Evolutionary conservation across 306 rosid genomes (phyloP), one percentile per base, ranked within the genome.

Genomic region (Vigna nakashimae): DNA sequence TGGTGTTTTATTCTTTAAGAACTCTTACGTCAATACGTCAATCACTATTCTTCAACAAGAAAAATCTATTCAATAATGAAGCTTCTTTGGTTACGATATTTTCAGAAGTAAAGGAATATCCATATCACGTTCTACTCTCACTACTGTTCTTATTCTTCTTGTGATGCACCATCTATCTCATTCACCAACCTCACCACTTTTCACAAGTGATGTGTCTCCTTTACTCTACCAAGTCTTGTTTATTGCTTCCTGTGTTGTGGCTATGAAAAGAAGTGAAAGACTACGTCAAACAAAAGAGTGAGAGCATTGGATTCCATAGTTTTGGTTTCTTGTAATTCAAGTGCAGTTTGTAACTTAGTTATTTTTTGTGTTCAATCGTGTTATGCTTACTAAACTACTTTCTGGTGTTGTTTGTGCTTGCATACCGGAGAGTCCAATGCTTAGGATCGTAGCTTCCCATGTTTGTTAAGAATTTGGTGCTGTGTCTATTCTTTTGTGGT

Each of bases 401-500:
- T 52, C 81, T 53, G 36, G 90, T 87, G 87, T 76, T 10, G 58
- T 88, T 69, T 82, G 68, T 77, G 81, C 84, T 46, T 92, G 70
- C 60, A 79, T 40, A 32, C 78, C 68, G 76, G 51, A n/a, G 50
- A 76, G 32, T 67, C 73, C 17, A 60, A 64, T 75, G 57, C 69
- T 3, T 63, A 65, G 36, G 83, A 62, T 42, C 18, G 40, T 4
- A 69, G 75, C 64, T 83, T 76, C 46, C 85, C 89, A 2, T 12
- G 34, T 40, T 66, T 76, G 57, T 76, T 92, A 65, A 87, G 89
- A 82, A 63, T 88, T 77, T 92, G 90, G 86, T 87, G 84, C 78
- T 84, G 82, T 64, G 78, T 69, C 34, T 90, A 68, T 77, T 77
- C 81, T 42, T 79, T 79, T 71, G 81, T 82, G 14, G 34, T 84